A percentile compares a stretch with the other conserved stretches of the same genome.
phyloP scores from a whole-genome alignment of 2,329 filamentous ascomycete genomes.

The Diaporthe vaccinii region DNA sequence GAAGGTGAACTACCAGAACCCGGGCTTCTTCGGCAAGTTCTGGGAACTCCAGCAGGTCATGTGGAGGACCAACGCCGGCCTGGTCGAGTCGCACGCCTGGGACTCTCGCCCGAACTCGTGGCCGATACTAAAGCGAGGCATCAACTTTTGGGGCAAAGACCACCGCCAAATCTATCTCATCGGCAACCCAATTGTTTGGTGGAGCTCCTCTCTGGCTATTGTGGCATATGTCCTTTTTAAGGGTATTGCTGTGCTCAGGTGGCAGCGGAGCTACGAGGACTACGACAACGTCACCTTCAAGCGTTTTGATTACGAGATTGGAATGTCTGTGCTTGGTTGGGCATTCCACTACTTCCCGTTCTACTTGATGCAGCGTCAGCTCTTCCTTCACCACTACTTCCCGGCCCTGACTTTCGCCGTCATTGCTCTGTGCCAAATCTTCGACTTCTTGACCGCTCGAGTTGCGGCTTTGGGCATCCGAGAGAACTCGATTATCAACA shows the following conservation, averaged over 20 bases:
- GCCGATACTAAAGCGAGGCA: slow-evolving; percentile 92
- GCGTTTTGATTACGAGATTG: slow-evolving; percentile 97
- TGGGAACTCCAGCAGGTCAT: slow-evolving; percentile 97
- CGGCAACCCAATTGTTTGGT: slow-evolving; percentile 96
- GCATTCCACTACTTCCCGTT: slow-evolving; percentile 99
- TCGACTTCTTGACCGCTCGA: slow-evolving; percentile 86
- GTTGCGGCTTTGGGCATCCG: slow-evolving; percentile 77
- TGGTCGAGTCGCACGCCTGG: slow-evolving; percentile 97
- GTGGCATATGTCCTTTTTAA: slow-evolving; percentile 86
- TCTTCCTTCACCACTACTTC: slow-evolving; percentile 99
- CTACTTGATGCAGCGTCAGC: slow-evolving; percentile 96
- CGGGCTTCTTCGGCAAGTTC: slow-evolving; percentile 98
- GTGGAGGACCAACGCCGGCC: slow-evolving; percentile 98
- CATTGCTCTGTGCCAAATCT: slow-evolving; percentile 88
- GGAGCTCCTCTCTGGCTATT: slow-evolving; percentile 84
- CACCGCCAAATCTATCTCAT: slow-evolving; percentile 96
- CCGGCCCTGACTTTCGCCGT: slow-evolving; percentile 96
- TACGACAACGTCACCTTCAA: slow-evolving; percentile 88
- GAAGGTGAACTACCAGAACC: slow-evolving; percentile 95
- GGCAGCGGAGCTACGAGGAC: slow-evolving; percentile 93
- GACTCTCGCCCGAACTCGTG: slow-evolving; percentile 94
- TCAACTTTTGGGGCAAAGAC: slow-evolving; percentile 99
- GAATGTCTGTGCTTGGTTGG: slow-evolving; percentile 91
- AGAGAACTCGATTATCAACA: slow-evolving; percentile 80
- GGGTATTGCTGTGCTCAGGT: slow-evolving; percentile 86